phyloP scores from a whole-genome alignment of 257 asterid genomes.

The Ocimum tenuiflorum region DNA sequence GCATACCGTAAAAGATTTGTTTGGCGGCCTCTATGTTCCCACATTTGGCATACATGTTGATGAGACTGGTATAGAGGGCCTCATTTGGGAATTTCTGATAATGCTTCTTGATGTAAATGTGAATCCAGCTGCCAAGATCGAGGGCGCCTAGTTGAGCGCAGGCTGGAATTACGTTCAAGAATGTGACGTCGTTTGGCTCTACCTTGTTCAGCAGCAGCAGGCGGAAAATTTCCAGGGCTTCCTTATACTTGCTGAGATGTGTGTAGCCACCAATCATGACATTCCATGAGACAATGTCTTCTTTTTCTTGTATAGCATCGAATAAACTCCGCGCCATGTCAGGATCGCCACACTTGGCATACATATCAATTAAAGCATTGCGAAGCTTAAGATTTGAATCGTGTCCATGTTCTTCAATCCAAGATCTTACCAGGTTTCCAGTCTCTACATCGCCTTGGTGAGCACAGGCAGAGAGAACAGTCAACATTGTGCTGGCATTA shows the following conservation, averaged over 20 bases:
- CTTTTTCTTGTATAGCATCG: slow-evolving; percentile 27
- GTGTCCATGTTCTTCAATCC: slow-evolving; percentile 32
- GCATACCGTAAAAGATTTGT: slow-evolving; percentile 21
- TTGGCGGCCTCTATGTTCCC: slow-evolving; percentile 38
- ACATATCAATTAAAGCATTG: slow-evolving; percentile 46
- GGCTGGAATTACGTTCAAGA: slow-evolving; percentile 40
- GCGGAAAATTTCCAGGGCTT: slow-evolving; percentile 31
- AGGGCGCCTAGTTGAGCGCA: slow-evolving; percentile 42
- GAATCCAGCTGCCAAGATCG: slow-evolving; percentile 44
- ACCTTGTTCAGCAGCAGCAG: slow-evolving; percentile 20
- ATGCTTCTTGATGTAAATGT: slow-evolving; percentile 27
- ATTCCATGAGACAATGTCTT: slow-evolving; percentile 41
- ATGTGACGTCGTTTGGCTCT: slow-evolving; percentile 38
- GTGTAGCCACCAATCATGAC: slow-evolving; percentile 48
- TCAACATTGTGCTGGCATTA: slow-evolving; percentile 34
- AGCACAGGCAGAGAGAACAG: slow-evolving; percentile 38
- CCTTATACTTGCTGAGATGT: slow-evolving; percentile 26
- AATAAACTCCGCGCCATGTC: slow-evolving; percentile 26
- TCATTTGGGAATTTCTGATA: slow-evolving; percentile 30
- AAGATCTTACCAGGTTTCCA: slow-evolving; percentile 30
- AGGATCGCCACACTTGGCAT: slow-evolving; percentile 43
- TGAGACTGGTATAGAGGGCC: slow-evolving; percentile 38
- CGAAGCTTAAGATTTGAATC: slow-evolving; percentile 29
- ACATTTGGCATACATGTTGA: slow-evolving; percentile 43
- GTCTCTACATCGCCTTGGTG: slow-evolving; percentile 19